Conservation (phyloP, 1,284 basidiomycete species). For the Porodaedalea pini region DNA sequence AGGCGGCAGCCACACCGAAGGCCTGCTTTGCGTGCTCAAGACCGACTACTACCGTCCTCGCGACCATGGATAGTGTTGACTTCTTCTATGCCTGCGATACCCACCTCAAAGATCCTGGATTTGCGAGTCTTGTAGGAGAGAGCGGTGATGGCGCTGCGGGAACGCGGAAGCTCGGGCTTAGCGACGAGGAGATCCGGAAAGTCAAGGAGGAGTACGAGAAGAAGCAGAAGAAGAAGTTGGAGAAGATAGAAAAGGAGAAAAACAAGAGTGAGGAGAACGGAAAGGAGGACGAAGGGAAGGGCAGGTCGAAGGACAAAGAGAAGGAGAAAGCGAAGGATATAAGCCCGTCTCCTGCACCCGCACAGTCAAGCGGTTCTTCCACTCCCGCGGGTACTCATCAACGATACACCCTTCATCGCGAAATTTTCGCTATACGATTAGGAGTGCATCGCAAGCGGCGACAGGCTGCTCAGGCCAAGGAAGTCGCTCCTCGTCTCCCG, state of each 20-base stretch:
- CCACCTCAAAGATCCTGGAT: slow-evolving; percentile 67
- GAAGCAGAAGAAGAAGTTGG: slow-evolving; percentile 52
- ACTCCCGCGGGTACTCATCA: slow-evolving; percentile 37
- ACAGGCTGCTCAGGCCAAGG: slow-evolving; percentile 53
- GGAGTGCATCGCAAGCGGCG: slow-evolving; percentile 53
- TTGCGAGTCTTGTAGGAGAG: slow-evolving; percentile 55
- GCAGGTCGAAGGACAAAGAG: slow-evolving; percentile 36
- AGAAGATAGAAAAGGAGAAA: slow-evolving; percentile 47
- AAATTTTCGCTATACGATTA: slow-evolving; percentile 59
- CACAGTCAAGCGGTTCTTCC: slow-evolving; percentile 22
- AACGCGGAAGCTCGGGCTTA: slow-evolving; percentile 42
- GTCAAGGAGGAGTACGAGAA: slow-evolving; percentile 79
- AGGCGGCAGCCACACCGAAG: slow-evolving; percentile 67
- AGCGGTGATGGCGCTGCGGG: slow-evolving; percentile 34
- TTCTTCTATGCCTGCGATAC: slow-evolving; percentile 69
- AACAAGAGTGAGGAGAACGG: slow-evolving; percentile 38
- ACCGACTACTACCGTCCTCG: slow-evolving; percentile 69
- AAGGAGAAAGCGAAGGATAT: slow-evolving; percentile 29
- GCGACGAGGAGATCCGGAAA: slow-evolving; percentile 66
- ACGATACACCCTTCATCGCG: slow-evolving; percentile 54
- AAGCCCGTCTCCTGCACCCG: slow-evolving; percentile 25
- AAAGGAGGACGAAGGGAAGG: slow-evolving; percentile 31
- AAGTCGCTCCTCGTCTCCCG: slow-evolving; percentile 54
- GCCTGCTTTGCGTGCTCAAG: slow-evolving; percentile 71
- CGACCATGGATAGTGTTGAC: slow-evolving; percentile 70